Conservation (phyloP, 208 protist genomes). For the Crithidia bombi region DNA sequence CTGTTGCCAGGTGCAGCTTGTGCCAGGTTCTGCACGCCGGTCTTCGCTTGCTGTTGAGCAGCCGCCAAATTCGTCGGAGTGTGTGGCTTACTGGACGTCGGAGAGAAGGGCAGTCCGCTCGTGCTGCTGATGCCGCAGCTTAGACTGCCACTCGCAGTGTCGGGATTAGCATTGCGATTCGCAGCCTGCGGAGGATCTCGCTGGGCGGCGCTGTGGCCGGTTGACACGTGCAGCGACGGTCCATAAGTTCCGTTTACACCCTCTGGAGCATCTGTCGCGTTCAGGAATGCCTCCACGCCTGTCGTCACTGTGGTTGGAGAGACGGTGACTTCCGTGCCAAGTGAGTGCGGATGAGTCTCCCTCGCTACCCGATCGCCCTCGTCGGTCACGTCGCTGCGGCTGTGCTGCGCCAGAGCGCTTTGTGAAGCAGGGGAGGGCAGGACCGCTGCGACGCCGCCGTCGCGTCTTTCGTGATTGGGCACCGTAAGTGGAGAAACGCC, state of each 20-base stretch:
- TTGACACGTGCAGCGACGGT: not conserved
- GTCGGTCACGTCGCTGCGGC: conserved; percentile 13
- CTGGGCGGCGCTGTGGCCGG: not conserved
- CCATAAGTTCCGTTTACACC: not conserved
- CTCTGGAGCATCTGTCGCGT: conserved; percentile 13
- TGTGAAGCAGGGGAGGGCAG: not conserved
- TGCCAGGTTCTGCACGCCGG: not conserved
- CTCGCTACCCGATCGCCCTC: conserved; percentile 4
- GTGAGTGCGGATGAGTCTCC: conserved; percentile 7
- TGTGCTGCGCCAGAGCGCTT: not conserved
- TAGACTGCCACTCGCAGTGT: not conserved
- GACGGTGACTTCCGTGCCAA: conserved; percentile 1
- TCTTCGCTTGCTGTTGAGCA: not conserved
- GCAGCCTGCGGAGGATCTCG: not conserved
- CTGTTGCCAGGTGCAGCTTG: not conserved
- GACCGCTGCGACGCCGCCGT: not conserved
- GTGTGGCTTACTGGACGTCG: conserved; percentile 6
- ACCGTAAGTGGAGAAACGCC: not conserved
- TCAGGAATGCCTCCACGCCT: conserved; percentile 14
- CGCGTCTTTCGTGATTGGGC: not conserved
- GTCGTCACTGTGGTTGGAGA: conserved; percentile 9
- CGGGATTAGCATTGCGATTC: not conserved
- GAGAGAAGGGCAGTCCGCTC: conserved; percentile 10
- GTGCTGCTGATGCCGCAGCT: conserved; percentile 1
- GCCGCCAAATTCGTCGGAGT: not conserved